phyloP scores from a whole-genome alignment of 2,329 filamentous ascomycete genomes.

The Sordariomycetes sp. region DNA sequence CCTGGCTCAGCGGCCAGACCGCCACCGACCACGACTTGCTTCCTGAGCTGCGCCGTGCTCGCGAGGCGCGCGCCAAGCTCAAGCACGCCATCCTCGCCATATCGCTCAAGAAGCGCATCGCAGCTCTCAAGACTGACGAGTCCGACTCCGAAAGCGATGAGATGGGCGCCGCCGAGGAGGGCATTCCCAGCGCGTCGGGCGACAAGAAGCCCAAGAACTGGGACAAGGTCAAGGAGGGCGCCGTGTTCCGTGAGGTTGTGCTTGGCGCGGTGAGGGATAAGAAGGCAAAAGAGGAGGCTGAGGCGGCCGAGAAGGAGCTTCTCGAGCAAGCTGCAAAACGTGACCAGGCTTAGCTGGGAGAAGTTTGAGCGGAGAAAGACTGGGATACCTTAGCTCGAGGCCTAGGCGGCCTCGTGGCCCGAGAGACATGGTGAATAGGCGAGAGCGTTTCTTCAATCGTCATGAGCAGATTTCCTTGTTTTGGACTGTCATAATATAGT shows the following conservation, averaged over 20 bases:
- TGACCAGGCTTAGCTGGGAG: neutral
- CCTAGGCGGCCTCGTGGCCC: too few species aligned
- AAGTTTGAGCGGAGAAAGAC: too few species aligned
- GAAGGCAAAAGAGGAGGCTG: conserved; percentile 7
- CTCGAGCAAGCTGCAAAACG: conserved; percentile 5
- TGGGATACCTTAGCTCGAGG: too few species aligned
- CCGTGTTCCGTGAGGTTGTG: conserved; percentile 7
- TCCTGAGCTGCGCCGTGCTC: conserved; percentile 82
- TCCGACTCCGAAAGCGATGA: conserved; percentile 71
- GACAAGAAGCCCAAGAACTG: conserved; percentile 5
- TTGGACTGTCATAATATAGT: too few species aligned
- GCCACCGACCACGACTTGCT: conserved; percentile 95
- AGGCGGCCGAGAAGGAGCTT: conserved; percentile 4
- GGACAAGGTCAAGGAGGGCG: conserved; percentile 7
- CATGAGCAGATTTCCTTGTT: too few species aligned
- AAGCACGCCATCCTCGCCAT: conserved; percentile 91
- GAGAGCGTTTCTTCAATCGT: too few species aligned
- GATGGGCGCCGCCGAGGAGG: conserved; percentile 57
- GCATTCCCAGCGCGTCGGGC: conserved; percentile 16
- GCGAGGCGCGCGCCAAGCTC: conserved; percentile 84
- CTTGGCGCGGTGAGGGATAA: conserved; percentile 7
- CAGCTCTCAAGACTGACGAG: conserved; percentile 86
- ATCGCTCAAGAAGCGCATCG: conserved; percentile 92
- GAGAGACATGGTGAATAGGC: too few species aligned
- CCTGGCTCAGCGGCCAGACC: conserved; percentile 84